Evolutionary conservation across 2,329 filamentous ascomycete genomes (phyloP).

Genomic region (Cladosporium sp.): DNA sequence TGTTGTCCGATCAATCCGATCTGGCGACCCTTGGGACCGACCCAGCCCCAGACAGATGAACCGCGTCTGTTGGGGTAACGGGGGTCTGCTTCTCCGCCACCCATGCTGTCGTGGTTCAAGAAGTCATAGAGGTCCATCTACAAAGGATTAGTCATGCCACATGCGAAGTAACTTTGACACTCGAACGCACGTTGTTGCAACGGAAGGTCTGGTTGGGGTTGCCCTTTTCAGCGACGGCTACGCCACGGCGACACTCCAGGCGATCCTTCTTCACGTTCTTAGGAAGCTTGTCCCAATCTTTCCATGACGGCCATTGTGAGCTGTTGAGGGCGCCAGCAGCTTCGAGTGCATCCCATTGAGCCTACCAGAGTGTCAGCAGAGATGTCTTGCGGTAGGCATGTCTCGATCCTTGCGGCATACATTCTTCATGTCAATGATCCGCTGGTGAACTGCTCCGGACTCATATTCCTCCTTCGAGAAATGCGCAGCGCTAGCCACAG

Average conservation of each 20-base stretch:
- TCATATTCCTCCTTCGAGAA: conserved; percentile 39
- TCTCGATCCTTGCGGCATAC: conserved; percentile 13
- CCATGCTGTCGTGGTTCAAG: conserved; percentile 42
- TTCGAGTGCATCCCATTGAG: conserved; percentile 28
- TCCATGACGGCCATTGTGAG: conserved; percentile 32
- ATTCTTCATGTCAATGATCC: conserved; percentile 38
- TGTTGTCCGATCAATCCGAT: conserved; percentile 51
- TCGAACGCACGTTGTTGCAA: conserved; percentile 38
- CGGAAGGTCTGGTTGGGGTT: conserved; percentile 39
- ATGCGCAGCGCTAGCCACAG: conserved; percentile 21
- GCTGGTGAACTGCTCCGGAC: conserved; percentile 41
- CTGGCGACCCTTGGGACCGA: conserved; percentile 50
- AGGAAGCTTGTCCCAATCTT: conserved; percentile 39
- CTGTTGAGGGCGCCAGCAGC: conserved; percentile 24
- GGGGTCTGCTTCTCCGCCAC: conserved; percentile 31
- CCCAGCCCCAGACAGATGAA: conserved; percentile 52
- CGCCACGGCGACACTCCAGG: conserved; percentile 40
- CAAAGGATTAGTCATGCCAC: not conserved
- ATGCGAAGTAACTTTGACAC: not conserved
- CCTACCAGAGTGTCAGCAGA: conserved; percentile 10
- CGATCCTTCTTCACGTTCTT: conserved; percentile 26
- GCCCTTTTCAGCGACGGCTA: conserved; percentile 39
- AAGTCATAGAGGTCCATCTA: conserved; percentile 42
- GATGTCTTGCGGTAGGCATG: not conserved
- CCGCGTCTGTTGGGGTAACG: conserved; percentile 37